A percentile compares a stretch with the other conserved stretches of the same genome.
Evolutionary conservation across 176 grass and related monocot genomes (phyloP).

Genomic region (Melocanna baccifera): DNA sequence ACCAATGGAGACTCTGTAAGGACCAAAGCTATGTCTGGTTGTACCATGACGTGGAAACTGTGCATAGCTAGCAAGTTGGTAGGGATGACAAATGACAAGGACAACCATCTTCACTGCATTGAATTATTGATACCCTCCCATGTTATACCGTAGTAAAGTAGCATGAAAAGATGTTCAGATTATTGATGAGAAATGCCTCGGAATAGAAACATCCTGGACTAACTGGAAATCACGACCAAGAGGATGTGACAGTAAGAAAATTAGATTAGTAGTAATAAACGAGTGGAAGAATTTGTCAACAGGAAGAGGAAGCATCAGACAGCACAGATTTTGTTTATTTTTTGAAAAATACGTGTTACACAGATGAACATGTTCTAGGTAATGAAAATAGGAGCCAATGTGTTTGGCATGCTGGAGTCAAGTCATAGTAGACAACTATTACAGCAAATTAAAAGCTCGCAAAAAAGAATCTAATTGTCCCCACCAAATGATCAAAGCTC

Average conservation of each 20-base stretch:
- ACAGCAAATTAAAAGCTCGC: neutral
- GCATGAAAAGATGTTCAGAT: neutral
- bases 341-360: neutral
- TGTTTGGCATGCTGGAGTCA: neutral
- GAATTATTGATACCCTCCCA: neutral
- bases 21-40: slow-evolving; percentile 21
- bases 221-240: neutral
- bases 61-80: slow-evolving; percentile 17
- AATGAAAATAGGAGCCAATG: neutral
- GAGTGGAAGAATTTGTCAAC: neutral
- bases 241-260: neutral
- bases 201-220: neutral
- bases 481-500: neutral
- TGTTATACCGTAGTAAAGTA: neutral
- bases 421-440: neutral
- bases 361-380: neutral
- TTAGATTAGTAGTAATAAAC: neutral
- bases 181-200: slow-evolving; percentile 14
- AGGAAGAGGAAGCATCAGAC: neutral
- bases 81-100: slow-evolving; percentile 13
- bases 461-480: neutral
- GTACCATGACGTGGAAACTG: slow-evolving; percentile 23
- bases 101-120: slow-evolving; percentile 18
- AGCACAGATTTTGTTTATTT: neutral
- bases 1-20: slow-evolving; percentile 27